Base-by-base conservation (phyloP, 352 stramenopile species). In the Phytophthora pini region DNA sequence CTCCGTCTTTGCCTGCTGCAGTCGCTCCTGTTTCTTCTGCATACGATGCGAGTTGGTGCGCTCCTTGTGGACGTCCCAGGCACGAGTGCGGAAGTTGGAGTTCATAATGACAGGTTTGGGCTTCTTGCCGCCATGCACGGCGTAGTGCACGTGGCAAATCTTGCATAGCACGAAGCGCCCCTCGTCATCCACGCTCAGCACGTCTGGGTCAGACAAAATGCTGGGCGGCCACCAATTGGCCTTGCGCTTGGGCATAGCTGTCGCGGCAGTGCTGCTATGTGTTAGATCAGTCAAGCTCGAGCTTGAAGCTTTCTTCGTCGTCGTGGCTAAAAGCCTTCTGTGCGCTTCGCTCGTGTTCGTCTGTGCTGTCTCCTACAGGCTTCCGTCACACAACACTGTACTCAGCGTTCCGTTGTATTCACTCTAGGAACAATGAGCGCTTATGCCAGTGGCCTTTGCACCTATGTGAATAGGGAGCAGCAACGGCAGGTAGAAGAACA, bases 81-180 rank as follows among this genome's bases (percentile, higher is more conserved):
- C 84, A 24, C 84, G 74, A 47, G 80, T 90, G 47, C 84, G 84
- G 61, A 93, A 93, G 48, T 87, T 84, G 22, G 84, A 90, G 72
- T 93, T 93, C 82, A 93, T 91, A 56, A 93, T 85, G 32, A 93
- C 82, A 6, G 84, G 84, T 47, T 90, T 90, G 46, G 84, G 84
- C 51, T 89, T 89, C 77, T 93, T 93, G 52, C 84, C 84, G 53
- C 84, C 84, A 53, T 93, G 82, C 39, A 93, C 80, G 9, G 84
- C 82, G 66, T 90, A 93, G 65, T 93, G 82, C 36, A 91, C 79
- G 61, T 93, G 84, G 60, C 84, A 93, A 60, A 93, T 87, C 61
- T 90, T 91, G 65, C 84, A 93, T 50, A 93, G 72, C 64, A 93
- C 84, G 51, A 88, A 91, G 27, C 80, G 78, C 26, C 84, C 84